Evolutionary conservation across 2,329 filamentous ascomycete species (phyloP).

Genomic region (Colletotrichum sp.): DNA sequence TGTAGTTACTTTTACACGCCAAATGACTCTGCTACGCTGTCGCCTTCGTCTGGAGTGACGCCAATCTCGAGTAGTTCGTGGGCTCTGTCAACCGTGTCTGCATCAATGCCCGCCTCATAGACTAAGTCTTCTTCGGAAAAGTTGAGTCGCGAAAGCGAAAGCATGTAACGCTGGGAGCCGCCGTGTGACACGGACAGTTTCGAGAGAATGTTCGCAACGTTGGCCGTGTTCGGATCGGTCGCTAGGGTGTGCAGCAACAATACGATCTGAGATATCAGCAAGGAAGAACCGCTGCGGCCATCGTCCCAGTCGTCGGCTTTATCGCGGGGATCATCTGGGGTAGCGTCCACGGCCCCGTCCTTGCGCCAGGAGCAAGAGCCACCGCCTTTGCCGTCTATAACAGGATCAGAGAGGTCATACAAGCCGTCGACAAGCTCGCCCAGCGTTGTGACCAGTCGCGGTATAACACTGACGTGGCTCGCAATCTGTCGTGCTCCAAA

Average conservation of each 20-base stretch:
- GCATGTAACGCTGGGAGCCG: slow-evolving; percentile 80
- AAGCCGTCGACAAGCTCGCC: slow-evolving; percentile 74
- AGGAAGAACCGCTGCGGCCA: slow-evolving; percentile 36
- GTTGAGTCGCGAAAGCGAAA: slow-evolving; percentile 81
- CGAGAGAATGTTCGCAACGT: slow-evolving; percentile 65
- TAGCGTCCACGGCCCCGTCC: slow-evolving; percentile 9
- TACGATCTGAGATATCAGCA: slow-evolving; percentile 54
- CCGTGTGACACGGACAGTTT: slow-evolving; percentile 75
- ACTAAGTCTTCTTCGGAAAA: slow-evolving; percentile 82
- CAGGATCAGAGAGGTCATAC: slow-evolving; percentile 51
- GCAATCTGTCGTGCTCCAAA: slow-evolving; percentile 72
- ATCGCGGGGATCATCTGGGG: slow-evolving; percentile 4
- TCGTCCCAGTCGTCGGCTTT: slow-evolving; percentile 4
- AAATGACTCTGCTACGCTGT: slow-evolving; percentile 48
- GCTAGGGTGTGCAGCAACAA: slow-evolving; percentile 57
- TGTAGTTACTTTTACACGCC: slow-evolving; percentile 29
- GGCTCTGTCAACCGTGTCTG: slow-evolving; percentile 80
- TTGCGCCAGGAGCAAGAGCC: neutral
- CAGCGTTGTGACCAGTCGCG: slow-evolving; percentile 73
- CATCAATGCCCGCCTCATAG: slow-evolving; percentile 77
- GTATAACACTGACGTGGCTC: slow-evolving; percentile 71
- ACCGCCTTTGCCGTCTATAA: neutral
- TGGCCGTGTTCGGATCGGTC: slow-evolving; percentile 50
- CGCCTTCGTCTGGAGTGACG: slow-evolving; percentile 75
- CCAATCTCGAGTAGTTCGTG: slow-evolving; percentile 81